Evolutionary conservation across 495 filamentous ascomycete genomes (phyloP), one percentile per base, ranked within the genome.

Genomic region (Penicillium canariense): DNA sequence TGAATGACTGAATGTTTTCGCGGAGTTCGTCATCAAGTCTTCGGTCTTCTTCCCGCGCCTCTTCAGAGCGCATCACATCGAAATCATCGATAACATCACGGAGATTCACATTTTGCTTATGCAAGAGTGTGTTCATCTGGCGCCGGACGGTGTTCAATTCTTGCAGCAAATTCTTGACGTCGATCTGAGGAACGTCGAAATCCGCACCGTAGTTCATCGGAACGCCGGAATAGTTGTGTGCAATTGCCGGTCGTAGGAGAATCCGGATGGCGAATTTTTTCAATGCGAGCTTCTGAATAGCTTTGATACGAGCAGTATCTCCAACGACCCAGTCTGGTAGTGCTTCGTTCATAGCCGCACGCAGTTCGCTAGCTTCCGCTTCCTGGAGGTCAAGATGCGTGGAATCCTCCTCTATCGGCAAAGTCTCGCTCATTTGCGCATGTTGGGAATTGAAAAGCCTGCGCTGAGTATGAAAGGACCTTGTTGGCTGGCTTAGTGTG

Each of bases 191-290:
- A 4, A 62, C 36, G 4, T 67, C 50, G 10, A 52, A 50, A 40
- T 71, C 71, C 0, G 54, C 34, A 3, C 47, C 53, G 38, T 75
- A 76, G 20, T 69, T 65, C 62, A 71, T 70, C 15, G 59, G 61
- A 11, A 75, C 23, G 3, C 75, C 75, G 11, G 57, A 50, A 28
- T 78, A 78, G 36, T 62, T 62, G 45, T 78, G 75, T 1, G 71
- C 71, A 22, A 78, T 66, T 5, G 61, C 54, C 17, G 73, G 74
- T 14, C 75, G 68, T 6, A 78, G 58, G 9, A 78, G 34, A 27
- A 77, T 36, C 25, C 75, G 61, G 28, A 77, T 70, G 3, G 70
- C 68, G n/a, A 78, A 73, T 59, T 78, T 72, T 45, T 66, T 74
- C 45, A 75, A 32, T 5, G 73, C 73, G 11, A 78, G 60, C 35